phyloP scores from a whole-genome alignment of 495 filamentous ascomycete species.

The Tuber calosporum region DNA sequence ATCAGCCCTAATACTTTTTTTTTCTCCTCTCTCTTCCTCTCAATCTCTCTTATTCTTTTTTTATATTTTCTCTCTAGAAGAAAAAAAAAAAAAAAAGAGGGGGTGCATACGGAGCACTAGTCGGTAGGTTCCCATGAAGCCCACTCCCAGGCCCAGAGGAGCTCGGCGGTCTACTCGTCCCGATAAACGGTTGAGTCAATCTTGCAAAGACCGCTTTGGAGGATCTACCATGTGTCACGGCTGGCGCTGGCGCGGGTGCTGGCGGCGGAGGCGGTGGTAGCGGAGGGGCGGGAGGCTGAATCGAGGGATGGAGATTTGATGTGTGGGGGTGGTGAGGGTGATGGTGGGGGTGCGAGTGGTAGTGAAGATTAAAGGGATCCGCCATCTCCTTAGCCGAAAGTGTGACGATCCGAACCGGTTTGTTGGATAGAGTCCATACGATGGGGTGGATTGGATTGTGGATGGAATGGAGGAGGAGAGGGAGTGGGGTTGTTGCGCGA shows the following conservation, averaged over 20 bases:
- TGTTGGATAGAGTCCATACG: constrained; percentile 31
- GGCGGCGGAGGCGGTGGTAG: constrained; percentile 19
- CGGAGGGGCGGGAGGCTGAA: not conserved
- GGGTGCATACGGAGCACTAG: constrained; percentile 30
- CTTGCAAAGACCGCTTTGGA: constrained; percentile 37
- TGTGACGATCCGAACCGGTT: constrained; percentile 19
- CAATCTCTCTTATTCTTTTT: not conserved
- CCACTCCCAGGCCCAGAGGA: constrained; percentile 26
- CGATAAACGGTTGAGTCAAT: constrained; percentile 38
- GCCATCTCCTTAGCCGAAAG: constrained; percentile 21
- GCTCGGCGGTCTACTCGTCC: constrained; percentile 37
- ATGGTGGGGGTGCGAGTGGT: not conserved
- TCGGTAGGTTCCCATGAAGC: constrained; percentile 7
- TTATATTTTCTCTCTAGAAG: not conserved
- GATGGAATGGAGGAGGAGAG: not conserved
- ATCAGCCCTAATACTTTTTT: not conserved
- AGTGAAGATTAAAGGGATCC: constrained; percentile 2
- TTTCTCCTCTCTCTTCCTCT: not conserved
- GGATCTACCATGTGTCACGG: constrained; percentile 20
- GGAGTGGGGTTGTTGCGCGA: not conserved
- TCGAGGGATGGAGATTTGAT: not conserved
- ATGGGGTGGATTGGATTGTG: constrained; percentile 13
- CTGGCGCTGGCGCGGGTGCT: constrained; percentile 12
- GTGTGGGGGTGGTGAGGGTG: not conserved
- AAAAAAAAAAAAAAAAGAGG: not conserved